Conservation (phyloP, 2,329 filamentous ascomycete species). For the Periconia digitata region DNA sequence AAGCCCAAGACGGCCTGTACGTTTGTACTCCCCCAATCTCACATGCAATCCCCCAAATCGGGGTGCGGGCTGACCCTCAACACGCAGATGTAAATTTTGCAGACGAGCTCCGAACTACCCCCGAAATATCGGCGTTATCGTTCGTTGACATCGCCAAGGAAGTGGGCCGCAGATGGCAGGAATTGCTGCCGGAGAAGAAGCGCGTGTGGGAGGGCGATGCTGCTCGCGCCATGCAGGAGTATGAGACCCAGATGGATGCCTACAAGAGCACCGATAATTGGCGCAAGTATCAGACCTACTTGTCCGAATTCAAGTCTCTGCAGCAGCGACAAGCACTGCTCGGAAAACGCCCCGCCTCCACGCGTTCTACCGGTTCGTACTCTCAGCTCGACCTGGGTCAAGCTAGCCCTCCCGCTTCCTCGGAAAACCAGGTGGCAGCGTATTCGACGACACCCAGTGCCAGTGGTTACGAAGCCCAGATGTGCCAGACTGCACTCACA, state of each 20-base stretch:
- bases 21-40: constrained; percentile 3
- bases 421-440: constrained; percentile 28
- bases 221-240: constrained; percentile 42
- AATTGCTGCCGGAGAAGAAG: constrained; percentile 38
- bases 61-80: constrained; percentile 15
- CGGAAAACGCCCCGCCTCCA: constrained; percentile 18
- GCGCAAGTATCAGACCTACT: constrained; percentile 39
- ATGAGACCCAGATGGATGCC: constrained; percentile 42
- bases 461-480: constrained; percentile 24
- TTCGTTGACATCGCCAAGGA: constrained; percentile 44
- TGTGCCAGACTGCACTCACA: constrained; percentile 38
- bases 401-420: constrained; percentile 22
- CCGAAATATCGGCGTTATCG: constrained; percentile 36
- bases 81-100: constrained; percentile 44
- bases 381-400: constrained; percentile 15
- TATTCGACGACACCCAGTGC: constrained; percentile 20
- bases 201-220: constrained; percentile 42
- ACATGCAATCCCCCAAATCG: neutral
- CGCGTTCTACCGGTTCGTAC: constrained; percentile 27
- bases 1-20: constrained; percentile 46
- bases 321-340: constrained; percentile 18
- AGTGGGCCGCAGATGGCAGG: constrained; percentile 43
- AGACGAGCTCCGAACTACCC: constrained; percentile 41
- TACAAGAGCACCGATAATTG: constrained; percentile 43
- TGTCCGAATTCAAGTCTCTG: constrained; percentile 37